Base-by-base conservation (phyloP, 768 basidiomycete species). In the Peribolospora baueri region DNA sequence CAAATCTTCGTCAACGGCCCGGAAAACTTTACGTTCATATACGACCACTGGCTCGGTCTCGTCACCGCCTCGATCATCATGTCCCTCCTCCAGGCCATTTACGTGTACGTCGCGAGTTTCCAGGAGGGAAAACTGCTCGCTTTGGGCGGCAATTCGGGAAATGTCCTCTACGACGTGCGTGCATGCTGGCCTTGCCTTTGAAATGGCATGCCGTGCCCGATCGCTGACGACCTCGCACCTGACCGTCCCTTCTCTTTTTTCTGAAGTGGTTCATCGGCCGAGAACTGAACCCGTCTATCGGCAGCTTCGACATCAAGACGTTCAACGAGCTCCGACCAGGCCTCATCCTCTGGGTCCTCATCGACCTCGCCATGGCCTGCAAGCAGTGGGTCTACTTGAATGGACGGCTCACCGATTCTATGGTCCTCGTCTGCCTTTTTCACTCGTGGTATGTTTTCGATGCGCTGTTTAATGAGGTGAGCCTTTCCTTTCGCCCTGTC, bases 41-140 rank as follows among this genome's bases (percentile, higher is more conserved):
- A 93, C 68, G 77, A 91, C 59, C 82, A 84, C 70, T 97, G 82
- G 81, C 68, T 88, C 49, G 87, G 87, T 48, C 77, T 98, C 57
- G 67, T 82, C 43, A 86, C 88, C 10, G 85, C 87, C 0, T 74
- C 87, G 2, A 60, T 88, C 40, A 57, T 79, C 57, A 86, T 87
- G 81, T 74, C 86, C 2, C 54, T 81, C 52, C 62, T 77, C 36
- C 91, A 93, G 56, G 60, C 60, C 25, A 37, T 58, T 39, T 76
- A 71, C 45, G 80, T 79, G 57, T 90, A 91, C 61, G 70, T 70
- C 11, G 67, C 70, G 13, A 86, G 83, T 11, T 93, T 81, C 73
- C 72, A 70, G 52, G 55, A 68, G 6, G 79, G 76, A 37, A 78
- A 77, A 51, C 73, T 93, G 14, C 73, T 97, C 13, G 88, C 93